These are phyloP conservation scores for Candida neerlandica DNA, from an alignment of 1,139 yeast species.

Conservation along the genomic window DNA sequence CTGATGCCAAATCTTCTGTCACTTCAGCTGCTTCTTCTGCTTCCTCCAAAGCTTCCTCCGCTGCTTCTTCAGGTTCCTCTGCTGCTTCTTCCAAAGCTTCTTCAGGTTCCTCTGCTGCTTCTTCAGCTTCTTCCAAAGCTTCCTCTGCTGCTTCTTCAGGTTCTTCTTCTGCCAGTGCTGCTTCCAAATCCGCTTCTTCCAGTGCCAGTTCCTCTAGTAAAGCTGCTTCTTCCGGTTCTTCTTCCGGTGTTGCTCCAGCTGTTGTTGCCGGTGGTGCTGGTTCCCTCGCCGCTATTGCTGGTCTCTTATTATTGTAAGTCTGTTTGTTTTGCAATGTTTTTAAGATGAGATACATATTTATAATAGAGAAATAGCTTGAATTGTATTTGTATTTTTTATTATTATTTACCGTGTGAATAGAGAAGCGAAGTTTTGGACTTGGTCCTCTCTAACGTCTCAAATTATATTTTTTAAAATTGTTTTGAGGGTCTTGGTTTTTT, in stretches of 20 bases:
- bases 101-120: constrained; percentile 2
- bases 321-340: not conserved
- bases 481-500: no score
- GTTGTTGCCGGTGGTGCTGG: constrained; percentile 28
- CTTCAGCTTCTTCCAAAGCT: constrained; percentile 18
- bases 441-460: no score
- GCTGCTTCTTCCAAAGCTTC: constrained; percentile 9
- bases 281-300: constrained; percentile 33
- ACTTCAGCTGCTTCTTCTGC: constrained; percentile 9
- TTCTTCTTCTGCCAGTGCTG: constrained; percentile 10
- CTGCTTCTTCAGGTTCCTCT: constrained; percentile 10
- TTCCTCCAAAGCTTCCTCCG: constrained; percentile 14
- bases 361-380: not conserved
- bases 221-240: constrained; percentile 12
- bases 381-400: not conserved
- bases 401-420: not conserved
- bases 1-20: constrained; percentile 6
- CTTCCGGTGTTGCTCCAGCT: constrained; percentile 19
- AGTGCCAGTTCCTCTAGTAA: no score
- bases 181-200: constrained; percentile 21
- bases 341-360: not conserved
- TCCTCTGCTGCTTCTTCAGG: constrained; percentile 16
- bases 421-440: no score
- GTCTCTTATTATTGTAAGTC: constrained; percentile 30
- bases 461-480: no score